Evolutionary conservation across 768 basidiomycete genomes (phyloP).

Genomic region (Lactifluus volemus): DNA sequence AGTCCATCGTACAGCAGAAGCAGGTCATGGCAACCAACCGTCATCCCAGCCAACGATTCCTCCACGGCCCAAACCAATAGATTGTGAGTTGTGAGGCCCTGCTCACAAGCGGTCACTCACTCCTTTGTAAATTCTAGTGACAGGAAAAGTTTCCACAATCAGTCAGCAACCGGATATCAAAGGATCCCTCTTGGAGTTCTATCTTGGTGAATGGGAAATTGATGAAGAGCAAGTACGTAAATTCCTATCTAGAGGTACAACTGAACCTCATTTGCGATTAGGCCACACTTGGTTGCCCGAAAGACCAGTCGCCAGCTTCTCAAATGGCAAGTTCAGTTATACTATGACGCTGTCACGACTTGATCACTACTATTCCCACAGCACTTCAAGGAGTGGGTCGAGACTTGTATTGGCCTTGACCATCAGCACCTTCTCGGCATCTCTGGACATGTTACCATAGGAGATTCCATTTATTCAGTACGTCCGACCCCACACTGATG

Average conservation of each 20-base stretch:
- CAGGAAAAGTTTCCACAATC: conserved; percentile 28
- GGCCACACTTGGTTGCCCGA: conserved; percentile 8
- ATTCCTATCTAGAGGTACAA: neutral
- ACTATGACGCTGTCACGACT: neutral
- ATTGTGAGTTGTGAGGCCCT: neutral
- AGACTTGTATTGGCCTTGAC: conserved; percentile 34
- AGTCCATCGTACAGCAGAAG: neutral
- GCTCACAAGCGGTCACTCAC: neutral
- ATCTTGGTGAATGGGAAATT: conserved; percentile 35
- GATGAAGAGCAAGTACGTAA: conserved; percentile 30
- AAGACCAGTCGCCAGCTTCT: conserved; percentile 2
- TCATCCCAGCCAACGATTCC: neutral
- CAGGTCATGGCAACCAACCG: neutral
- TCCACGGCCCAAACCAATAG: neutral
- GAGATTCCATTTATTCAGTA: conserved; percentile 18
- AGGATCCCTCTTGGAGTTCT: conserved; percentile 36
- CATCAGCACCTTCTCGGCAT: conserved; percentile 34
- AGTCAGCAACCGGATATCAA: conserved; percentile 26
- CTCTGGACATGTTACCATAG: conserved; percentile 31
- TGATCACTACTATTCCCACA: conserved; percentile 14
- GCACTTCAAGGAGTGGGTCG: conserved; percentile 37
- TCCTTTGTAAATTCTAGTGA: neutral
- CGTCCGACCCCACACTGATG: neutral
- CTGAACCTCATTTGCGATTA: neutral
- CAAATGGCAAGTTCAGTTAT: conserved; percentile 1